phyloP scores from a whole-genome alignment of 2,329 filamentous ascomycete species.

The Sporothrix protearum region DNA sequence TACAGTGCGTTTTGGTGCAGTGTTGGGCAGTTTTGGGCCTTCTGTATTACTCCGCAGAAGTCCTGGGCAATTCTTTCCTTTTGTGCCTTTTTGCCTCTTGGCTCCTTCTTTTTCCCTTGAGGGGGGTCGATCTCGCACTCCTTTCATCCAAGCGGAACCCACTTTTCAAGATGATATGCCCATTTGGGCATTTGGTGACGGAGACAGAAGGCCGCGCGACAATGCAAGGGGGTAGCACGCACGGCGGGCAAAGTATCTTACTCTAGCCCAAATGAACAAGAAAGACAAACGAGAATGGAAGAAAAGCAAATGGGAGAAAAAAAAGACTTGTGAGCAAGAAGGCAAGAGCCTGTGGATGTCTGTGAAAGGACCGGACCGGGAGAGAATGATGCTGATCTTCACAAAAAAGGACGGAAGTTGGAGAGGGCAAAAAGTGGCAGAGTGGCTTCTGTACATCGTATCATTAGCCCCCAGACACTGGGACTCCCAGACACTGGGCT shows the following conservation, averaged over 20 bases:
- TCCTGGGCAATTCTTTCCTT: neutral
- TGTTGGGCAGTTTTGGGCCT: neutral
- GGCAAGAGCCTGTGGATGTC: neutral
- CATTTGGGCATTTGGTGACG: neutral
- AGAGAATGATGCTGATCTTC: conserved; percentile 1
- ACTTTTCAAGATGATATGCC: conserved; percentile 9
- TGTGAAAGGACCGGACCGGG: neutral
- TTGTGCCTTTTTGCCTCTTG: conserved; percentile 6
- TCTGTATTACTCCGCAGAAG: conserved; percentile 8
- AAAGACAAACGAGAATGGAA: neutral
- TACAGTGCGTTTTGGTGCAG: neutral
- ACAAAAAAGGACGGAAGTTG: neutral
- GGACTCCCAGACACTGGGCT: conserved; percentile 6
- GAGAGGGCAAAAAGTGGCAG: neutral
- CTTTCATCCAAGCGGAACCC: conserved; percentile 19
- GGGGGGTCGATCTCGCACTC: conserved; percentile 12
- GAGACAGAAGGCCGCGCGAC: conserved; percentile 6
- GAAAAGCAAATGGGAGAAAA: neutral
- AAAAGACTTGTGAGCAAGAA: neutral
- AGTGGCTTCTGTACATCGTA: neutral
- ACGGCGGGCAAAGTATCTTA: neutral
- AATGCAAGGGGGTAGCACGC: neutral
- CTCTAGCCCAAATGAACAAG: neutral
- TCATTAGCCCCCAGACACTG: too few relatives aligned
- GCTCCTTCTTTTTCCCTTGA: neutral